A percentile compares a stretch with the other conserved stretches of the same genome.
These are phyloP conservation scores for Wickerhamiella brachini DNA, from an alignment of 805 yeast genomes.

Conservation along the genomic window DNA sequence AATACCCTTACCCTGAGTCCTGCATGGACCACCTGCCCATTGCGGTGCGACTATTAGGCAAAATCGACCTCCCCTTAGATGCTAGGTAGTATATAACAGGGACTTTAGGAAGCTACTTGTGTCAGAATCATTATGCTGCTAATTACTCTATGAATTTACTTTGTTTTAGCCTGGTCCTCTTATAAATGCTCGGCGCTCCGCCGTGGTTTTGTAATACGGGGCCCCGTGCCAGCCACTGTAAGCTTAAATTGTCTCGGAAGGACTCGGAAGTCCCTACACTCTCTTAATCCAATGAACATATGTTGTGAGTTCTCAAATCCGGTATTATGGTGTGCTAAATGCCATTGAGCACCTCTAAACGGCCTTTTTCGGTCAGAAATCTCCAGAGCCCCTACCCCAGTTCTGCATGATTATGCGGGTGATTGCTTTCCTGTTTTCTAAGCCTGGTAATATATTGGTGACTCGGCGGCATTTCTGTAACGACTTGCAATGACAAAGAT, in stretches of 20 bases:
- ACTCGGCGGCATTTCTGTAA: neutral
- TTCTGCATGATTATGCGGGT: neutral
- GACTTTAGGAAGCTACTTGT: no score
- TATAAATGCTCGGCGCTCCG: neutral
- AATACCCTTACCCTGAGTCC: neutral
- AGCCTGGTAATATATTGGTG: neutral
- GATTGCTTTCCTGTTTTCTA: neutral
- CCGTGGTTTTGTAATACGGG: neutral
- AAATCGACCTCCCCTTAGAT: no score
- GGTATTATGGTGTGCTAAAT: no score
- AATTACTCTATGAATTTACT: no score
- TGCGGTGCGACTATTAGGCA: no score
- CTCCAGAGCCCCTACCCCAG: neutral
- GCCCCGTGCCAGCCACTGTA: neutral
- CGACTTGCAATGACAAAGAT: conserved; percentile 19
- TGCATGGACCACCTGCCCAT: neutral
- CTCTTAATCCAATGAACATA: no score
- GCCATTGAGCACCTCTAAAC: no score
- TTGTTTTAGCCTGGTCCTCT: neutral
- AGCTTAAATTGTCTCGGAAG: neutral
- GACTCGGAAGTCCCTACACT: no score
- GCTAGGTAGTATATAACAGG: no score
- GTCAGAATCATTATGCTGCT: no score
- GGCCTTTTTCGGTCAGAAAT: no score
- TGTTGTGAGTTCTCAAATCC: no score